A percentile compares a stretch with the other conserved stretches of the same genome.
These are phyloP conservation scores for Paraphaeosphaeria sporulosa DNA, from an alignment of 2,329 filamentous ascomycete genomes.

Conservation along the genomic window DNA sequence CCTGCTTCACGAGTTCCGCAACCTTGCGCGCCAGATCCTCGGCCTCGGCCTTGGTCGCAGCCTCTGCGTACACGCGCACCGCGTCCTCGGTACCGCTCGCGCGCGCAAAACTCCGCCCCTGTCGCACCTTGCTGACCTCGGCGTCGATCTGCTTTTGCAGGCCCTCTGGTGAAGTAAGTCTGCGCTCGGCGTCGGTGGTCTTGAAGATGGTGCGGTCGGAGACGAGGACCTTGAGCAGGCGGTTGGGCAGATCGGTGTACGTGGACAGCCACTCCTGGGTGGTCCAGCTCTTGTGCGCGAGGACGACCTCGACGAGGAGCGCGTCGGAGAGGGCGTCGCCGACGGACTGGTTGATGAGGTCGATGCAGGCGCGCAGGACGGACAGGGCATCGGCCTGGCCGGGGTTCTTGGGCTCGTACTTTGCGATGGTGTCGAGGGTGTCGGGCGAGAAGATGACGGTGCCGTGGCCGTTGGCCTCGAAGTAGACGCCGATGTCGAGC, in stretches of 20 bases:
- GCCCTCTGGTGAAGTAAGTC: conserved; percentile 78
- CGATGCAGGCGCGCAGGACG: conserved; percentile 80
- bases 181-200: conserved; percentile 90
- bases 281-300: conserved; percentile 93
- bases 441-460: conserved; percentile 93
- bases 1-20: conserved; percentile 70
- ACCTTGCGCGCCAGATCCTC: conserved; percentile 90
- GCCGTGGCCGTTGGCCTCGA: conserved; percentile 97
- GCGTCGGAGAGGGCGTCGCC: conserved; percentile 96
- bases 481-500: conserved; percentile 96
- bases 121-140: conserved; percentile 87
- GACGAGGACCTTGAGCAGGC: conserved; percentile 92
- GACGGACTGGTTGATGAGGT: conserved; percentile 97
- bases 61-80: conserved; percentile 94
- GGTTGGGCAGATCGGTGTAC: conserved; percentile 93
- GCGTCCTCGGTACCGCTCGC: conserved; percentile 96
- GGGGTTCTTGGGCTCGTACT: conserved; percentile 84
- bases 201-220: conserved; percentile 87
- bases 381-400: conserved; percentile 90
- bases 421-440: conserved; percentile 79
- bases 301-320: conserved; percentile 92
- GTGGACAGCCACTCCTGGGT: conserved; percentile 91
- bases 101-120: conserved; percentile 87
- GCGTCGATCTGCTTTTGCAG: conserved; percentile 87
- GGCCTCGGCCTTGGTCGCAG: conserved; percentile 85